Evolutionary conservation across 1,139 yeast genomes (phyloP).

Genomic region (Sugiyamaella castrensis): DNA sequence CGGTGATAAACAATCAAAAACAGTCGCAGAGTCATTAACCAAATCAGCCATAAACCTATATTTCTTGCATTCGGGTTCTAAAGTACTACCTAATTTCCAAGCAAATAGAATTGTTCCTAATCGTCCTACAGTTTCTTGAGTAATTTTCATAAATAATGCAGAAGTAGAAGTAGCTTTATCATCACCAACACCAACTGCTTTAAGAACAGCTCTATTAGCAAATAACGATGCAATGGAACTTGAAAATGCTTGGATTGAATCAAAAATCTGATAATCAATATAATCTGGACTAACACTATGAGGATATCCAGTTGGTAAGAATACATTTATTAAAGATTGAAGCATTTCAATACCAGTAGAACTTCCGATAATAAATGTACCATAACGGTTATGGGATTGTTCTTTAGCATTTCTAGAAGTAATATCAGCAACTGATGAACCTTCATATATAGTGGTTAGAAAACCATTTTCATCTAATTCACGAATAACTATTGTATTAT

Average conservation of each 20-base stretch:
- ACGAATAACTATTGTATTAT: constrained; percentile 15
- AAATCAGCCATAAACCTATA: constrained; percentile 40
- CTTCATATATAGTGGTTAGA: constrained; percentile 24
- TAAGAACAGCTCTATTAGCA: constrained; percentile 39
- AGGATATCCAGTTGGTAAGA: constrained; percentile 42
- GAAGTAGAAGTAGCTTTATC: constrained; percentile 39
- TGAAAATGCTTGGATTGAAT: constrained; percentile 41
- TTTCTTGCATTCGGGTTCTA: constrained; percentile 41
- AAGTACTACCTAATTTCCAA: constrained; percentile 37
- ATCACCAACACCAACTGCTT: constrained; percentile 42
- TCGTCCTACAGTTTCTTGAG: constrained; percentile 41
- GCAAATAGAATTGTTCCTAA: constrained; percentile 41
- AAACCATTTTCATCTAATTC: constrained; percentile 28
- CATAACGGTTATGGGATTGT: background rate
- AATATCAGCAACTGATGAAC: constrained; percentile 16
- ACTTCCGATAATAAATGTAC: constrained; percentile 3
- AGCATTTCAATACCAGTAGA: constrained; percentile 16
- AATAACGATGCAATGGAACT: constrained; percentile 38
- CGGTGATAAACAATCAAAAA: constrained; percentile 40
- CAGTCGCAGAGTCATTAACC: constrained; percentile 38
- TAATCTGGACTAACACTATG: constrained; percentile 38
- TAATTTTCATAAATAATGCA: constrained; percentile 39
- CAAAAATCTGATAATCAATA: constrained; percentile 39
- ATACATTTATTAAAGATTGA: constrained; percentile 33
- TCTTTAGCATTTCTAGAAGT: constrained; percentile 13